These are phyloP conservation scores for Ascochyta rabiei DNA, from an alignment of 2,329 filamentous ascomycete genomes.

Conservation along the genomic window DNA sequence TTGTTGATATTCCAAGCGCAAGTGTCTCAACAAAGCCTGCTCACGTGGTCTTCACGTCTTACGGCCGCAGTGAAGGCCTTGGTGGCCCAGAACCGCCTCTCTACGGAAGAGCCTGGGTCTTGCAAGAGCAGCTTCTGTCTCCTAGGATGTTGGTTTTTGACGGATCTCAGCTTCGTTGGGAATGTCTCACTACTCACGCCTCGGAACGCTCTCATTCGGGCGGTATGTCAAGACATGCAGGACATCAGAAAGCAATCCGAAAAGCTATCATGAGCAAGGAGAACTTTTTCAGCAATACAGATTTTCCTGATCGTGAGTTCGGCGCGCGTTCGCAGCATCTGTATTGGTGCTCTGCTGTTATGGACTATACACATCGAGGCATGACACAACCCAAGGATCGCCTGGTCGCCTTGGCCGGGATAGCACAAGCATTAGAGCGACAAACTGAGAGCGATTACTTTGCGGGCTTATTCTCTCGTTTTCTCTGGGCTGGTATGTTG, in stretches of 20 bases:
- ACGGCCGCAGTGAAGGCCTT: constrained; percentile 14
- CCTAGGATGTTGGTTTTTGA: constrained; percentile 30
- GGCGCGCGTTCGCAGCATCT: not conserved
- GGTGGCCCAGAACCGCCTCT: constrained; percentile 23
- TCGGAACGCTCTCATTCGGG: constrained; percentile 19
- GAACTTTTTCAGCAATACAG: constrained; percentile 7
- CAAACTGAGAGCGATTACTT: not conserved
- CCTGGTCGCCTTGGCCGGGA: not conserved
- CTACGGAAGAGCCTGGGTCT: constrained; percentile 30
- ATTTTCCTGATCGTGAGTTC: too few relatives aligned
- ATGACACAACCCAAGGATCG: not conserved
- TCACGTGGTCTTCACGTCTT: too few relatives aligned
- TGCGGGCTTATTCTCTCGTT: too few relatives aligned
- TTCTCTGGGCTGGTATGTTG: too few relatives aligned
- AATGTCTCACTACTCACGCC: constrained; percentile 26
- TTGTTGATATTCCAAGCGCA: constrained; percentile 10
- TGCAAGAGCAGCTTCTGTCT: constrained; percentile 32
- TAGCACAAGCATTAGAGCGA: not conserved
- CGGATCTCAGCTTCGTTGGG: constrained; percentile 26
- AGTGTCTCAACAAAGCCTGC: constrained; percentile 5
- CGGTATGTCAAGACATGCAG: not conserved
- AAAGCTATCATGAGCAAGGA: constrained; percentile 15
- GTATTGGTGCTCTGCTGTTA: not conserved
- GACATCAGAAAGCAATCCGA: constrained; percentile 19
- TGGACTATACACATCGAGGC: constrained; percentile 2